These are phyloP conservation scores for bread wheat (Triticum aestivum) DNA, from an alignment of 176 grass and related monocot genomes.

Conservation along the genomic window DNA sequence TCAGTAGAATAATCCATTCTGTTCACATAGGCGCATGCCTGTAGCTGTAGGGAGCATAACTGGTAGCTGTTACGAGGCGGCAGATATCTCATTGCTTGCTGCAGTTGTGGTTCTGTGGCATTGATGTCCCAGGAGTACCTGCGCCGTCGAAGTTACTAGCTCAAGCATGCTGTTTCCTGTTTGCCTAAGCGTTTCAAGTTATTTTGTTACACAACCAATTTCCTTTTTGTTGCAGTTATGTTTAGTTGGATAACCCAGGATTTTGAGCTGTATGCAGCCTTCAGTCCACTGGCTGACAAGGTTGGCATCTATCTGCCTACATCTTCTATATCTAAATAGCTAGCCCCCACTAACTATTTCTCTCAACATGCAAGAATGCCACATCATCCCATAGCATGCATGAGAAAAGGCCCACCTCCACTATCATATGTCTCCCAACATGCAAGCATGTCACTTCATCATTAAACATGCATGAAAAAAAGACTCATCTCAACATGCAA, in stretches of 20 bases:
- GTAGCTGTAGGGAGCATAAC: neutral
- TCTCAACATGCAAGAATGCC: too few relatives aligned
- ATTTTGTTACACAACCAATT: neutral
- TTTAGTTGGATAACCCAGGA: slow-evolving; percentile 98
- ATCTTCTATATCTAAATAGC: too few relatives aligned
- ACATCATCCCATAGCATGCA: too few relatives aligned
- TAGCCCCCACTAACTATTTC: too few relatives aligned
- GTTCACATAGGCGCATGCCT: neutral
- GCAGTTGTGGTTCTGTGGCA: neutral
- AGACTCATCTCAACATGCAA: too few relatives aligned
- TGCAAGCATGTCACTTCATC: too few relatives aligned
- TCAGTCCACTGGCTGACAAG: slow-evolving; percentile 92
- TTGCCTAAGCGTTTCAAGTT: neutral
- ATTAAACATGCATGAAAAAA: too few relatives aligned
- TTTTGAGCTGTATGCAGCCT: slow-evolving; percentile 94
- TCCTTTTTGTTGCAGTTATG: slow-evolving; percentile 49
- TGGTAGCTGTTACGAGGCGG: neutral
- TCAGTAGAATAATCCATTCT: neutral
- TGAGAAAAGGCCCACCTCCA: too few relatives aligned
- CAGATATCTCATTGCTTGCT: neutral
- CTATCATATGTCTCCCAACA: too few relatives aligned
- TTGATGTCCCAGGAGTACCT: neutral
- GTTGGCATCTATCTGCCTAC: slow-evolving; percentile 31
- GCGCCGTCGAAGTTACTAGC: neutral
- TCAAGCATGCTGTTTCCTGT: neutral